Conservation (phyloP, 2,329 filamentous ascomycete species). For the Botryotinia narcissicola region DNA sequence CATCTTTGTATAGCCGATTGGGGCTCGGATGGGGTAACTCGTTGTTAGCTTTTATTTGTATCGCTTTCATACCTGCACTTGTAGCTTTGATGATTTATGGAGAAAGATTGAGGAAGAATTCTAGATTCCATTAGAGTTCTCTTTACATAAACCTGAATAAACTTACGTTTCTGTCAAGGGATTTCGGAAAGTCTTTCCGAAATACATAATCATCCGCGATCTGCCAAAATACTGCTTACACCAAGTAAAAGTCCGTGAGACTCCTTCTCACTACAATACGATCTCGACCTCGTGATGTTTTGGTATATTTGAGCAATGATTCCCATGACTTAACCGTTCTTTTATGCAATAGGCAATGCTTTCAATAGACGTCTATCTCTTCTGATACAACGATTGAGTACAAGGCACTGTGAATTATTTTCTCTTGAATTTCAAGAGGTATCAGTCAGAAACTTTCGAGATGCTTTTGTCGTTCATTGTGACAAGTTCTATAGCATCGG, state of each 20-base stretch:
- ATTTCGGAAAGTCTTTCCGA: neutral
- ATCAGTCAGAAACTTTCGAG: neutral
- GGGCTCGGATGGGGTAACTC: constrained; percentile 48
- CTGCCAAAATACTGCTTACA: neutral
- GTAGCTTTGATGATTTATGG: constrained; percentile 45
- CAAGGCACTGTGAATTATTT: neutral
- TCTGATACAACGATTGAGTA: neutral
- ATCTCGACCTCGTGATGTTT: neutral
- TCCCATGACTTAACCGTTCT: neutral
- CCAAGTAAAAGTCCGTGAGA: neutral
- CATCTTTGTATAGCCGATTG: constrained; percentile 43
- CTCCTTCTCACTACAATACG: neutral
- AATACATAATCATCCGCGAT: neutral
- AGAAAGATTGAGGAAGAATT: constrained; percentile 24
- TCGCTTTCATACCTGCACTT: constrained; percentile 48
- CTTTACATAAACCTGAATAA: neutral
- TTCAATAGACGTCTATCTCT: neutral
- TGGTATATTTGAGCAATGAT: neutral
- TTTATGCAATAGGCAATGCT: neutral
- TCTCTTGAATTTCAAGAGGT: neutral
- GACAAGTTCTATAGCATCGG: neutral
- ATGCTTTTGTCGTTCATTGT: neutral
- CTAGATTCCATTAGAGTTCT: neutral
- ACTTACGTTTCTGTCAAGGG: neutral
- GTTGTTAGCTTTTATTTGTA: constrained; percentile 47